These are phyloP conservation scores for Mycosphaerella arachidis DNA, from an alignment of 2,329 filamentous ascomycete genomes.

Conservation along the genomic window DNA sequence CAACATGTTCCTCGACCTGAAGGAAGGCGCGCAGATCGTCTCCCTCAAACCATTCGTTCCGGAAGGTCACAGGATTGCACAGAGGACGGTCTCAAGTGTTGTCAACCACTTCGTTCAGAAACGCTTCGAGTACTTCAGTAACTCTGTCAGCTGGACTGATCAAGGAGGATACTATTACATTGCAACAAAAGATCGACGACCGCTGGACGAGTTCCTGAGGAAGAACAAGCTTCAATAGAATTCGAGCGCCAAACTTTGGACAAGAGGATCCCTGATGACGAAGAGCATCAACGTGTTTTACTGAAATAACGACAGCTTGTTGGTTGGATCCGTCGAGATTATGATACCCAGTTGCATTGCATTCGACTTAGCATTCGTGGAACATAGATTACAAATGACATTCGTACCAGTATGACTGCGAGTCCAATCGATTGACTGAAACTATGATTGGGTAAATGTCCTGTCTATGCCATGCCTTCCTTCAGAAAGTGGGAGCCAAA, in stretches of 20 bases:
- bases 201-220: slow-evolving; percentile 47
- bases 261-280: too few species aligned
- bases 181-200: slow-evolving; percentile 67
- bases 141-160: slow-evolving; percentile 84
- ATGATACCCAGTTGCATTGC: slow-evolving; percentile 10
- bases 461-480: slow-evolving; percentile 18
- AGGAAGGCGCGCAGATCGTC: slow-evolving; percentile 82
- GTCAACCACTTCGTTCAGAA: slow-evolving; percentile 76
- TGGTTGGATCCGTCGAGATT: slow-evolving; percentile 3
- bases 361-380: not conserved
- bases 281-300: too few species aligned
- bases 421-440: not conserved
- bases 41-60: slow-evolving; percentile 89
- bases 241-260: not conserved
- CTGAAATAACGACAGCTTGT: not conserved
- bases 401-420: not conserved
- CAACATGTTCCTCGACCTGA: slow-evolving; percentile 88
- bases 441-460: slow-evolving; percentile 7
- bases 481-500: slow-evolving; percentile 17
- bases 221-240: slow-evolving; percentile 22
- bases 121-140: slow-evolving; percentile 62
- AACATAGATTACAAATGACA: not conserved
- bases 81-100: slow-evolving; percentile 72
- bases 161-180: slow-evolving; percentile 77
- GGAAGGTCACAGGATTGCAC: slow-evolving; percentile 68